Evolutionary conservation across 2,329 filamentous ascomycete genomes (phyloP).

Genomic region (Juglanconis juglandina): DNA sequence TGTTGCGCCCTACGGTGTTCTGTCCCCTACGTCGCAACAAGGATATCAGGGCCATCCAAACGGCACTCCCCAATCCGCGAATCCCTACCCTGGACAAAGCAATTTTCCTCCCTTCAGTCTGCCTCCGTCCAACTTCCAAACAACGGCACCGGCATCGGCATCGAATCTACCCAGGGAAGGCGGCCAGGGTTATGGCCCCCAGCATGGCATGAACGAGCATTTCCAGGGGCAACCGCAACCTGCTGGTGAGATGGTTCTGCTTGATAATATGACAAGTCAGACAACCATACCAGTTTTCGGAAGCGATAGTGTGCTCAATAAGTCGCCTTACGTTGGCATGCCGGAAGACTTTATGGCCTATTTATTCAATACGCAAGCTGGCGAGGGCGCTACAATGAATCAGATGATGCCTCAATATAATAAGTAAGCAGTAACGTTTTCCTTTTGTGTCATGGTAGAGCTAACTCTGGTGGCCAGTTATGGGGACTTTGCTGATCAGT

Average conservation of each 20-base stretch:
- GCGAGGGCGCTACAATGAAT: constrained; percentile 50
- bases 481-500: constrained; percentile 46
- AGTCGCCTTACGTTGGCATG: constrained; percentile 79
- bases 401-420: constrained; percentile 45
- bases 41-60: constrained; percentile 45
- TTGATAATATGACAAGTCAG: constrained; percentile 60
- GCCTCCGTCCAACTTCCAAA: constrained; percentile 55
- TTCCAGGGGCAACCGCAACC: constrained; percentile 41
- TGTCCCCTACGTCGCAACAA: constrained; percentile 52
- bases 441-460: background rate
- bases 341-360: constrained; percentile 85
- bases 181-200: constrained; percentile 32
- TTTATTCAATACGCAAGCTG: constrained; percentile 69
- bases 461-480: constrained; percentile 42
- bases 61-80: constrained; percentile 42
- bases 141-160: constrained; percentile 34
- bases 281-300: constrained; percentile 85
- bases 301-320: constrained; percentile 70
- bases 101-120: constrained; percentile 61
- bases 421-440: constrained; percentile 39
- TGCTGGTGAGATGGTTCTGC: constrained; percentile 53
- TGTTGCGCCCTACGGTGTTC: constrained; percentile 46
- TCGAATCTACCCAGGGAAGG: constrained; percentile 31
- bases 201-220: constrained; percentile 35
- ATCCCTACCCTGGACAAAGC: constrained; percentile 54